Evolutionary conservation across 371 early-diverging fungal species (phyloP).

Genomic region (Thermomucor indicae-seudaticae): DNA sequence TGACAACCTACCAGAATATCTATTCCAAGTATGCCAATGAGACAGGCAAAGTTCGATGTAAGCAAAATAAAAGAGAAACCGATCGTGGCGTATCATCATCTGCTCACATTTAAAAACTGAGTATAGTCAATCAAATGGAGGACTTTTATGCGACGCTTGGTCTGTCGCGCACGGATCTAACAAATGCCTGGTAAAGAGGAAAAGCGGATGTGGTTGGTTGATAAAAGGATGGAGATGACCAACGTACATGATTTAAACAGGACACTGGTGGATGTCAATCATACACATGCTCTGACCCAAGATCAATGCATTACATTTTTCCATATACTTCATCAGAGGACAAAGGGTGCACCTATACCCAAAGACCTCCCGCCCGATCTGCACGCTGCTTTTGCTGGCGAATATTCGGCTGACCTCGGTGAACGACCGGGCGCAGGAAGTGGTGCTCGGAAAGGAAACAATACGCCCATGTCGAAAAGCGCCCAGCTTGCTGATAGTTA

Average conservation of each 20-base stretch:
- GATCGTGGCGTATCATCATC: not conserved
- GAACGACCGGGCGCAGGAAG: constrained; percentile 48
- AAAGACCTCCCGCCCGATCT: constrained; percentile 45
- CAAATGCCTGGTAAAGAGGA: constrained; percentile 51
- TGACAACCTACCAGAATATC: constrained; percentile 63
- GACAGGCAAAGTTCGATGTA: constrained; percentile 64
- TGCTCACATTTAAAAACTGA: not conserved
- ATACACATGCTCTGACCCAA: constrained; percentile 56
- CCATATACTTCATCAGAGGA: constrained; percentile 59
- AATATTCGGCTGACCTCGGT: constrained; percentile 49
- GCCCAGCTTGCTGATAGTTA: constrained; percentile 48
- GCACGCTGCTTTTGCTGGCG: constrained; percentile 48
- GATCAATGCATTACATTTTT: constrained; percentile 61
- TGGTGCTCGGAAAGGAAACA: constrained; percentile 43
- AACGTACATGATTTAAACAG: constrained; percentile 12
- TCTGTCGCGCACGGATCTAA: constrained; percentile 53
- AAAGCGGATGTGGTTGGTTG: not conserved
- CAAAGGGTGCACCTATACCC: constrained; percentile 38
- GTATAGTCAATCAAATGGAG: constrained; percentile 55
- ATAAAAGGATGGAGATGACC: not conserved
- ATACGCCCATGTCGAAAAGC: constrained; percentile 43
- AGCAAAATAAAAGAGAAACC: constrained; percentile 5
- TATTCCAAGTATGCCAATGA: constrained; percentile 58
- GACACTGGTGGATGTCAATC: constrained; percentile 61
- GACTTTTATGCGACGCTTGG: constrained; percentile 59